Evolutionary conservation across 441 rosid species (phyloP).

Genomic region (Populus hybrid): DNA sequence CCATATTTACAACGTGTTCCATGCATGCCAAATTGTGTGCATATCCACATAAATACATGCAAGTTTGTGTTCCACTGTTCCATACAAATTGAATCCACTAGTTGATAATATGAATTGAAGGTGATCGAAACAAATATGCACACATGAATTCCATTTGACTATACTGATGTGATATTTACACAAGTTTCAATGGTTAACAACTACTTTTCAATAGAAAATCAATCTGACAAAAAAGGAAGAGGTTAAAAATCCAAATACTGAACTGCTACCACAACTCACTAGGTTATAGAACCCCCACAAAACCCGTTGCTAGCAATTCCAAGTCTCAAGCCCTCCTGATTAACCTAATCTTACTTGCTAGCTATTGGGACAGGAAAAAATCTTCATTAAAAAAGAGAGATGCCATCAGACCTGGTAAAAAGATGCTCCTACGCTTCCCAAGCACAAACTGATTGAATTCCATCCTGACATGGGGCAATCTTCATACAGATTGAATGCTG

Average conservation of each 20-base stretch:
- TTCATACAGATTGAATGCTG: constrained; percentile 1
- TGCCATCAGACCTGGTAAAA: constrained; percentile 22
- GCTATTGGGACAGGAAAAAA: background rate
- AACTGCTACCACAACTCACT: constrained; percentile 2
- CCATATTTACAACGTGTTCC: too few relatives aligned
- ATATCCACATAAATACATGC: background rate
- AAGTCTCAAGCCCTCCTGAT: background rate
- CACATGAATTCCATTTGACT: background rate
- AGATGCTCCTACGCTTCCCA: constrained; percentile 15
- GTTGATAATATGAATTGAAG: background rate
- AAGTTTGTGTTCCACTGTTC: background rate
- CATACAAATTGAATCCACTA: background rate
- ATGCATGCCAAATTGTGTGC: background rate
- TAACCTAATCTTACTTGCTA: background rate
- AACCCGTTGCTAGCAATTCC: background rate
- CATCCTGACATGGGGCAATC: background rate
- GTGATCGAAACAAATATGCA: background rate
- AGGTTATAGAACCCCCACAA: constrained; percentile 1
- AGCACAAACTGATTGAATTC: background rate
- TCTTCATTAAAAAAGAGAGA: background rate
- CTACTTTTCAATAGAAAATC: background rate
- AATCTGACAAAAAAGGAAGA: background rate
- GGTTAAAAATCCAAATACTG: background rate
- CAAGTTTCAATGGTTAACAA: background rate
- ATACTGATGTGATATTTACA: background rate